phyloP scores from a whole-genome alignment of 768 basidiomycete species.

The Mrakia gelida region DNA sequence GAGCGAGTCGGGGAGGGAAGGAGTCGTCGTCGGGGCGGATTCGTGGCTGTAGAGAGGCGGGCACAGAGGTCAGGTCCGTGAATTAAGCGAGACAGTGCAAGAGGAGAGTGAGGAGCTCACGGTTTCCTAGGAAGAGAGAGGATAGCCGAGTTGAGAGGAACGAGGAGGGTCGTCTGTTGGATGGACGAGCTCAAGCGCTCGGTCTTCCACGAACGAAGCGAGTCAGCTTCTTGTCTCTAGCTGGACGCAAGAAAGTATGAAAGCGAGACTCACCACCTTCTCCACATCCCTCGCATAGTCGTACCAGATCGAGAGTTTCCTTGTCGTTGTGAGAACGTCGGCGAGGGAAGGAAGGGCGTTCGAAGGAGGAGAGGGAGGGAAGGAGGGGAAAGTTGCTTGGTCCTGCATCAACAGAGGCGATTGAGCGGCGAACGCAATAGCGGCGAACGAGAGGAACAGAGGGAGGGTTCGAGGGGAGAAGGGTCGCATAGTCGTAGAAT shows the following conservation, averaged over 20 bases:
- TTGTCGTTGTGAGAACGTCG: slow-evolving; percentile 19
- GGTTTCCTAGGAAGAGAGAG: slow-evolving; percentile 22
- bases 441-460: background rate
- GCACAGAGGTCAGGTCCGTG: no score
- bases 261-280: background rate
- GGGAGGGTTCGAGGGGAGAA: slow-evolving; percentile 1
- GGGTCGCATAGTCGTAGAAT: background rate
- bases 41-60: slow-evolving; percentile 11
- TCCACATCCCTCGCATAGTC: slow-evolving; percentile 17
- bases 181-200: background rate
- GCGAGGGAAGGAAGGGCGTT: background rate
- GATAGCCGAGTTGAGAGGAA: slow-evolving; percentile 26
- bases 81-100: no score
- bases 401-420: background rate
- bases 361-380: background rate
- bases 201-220: slow-evolving; percentile 2
- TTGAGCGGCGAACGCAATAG: background rate
- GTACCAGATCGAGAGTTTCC: slow-evolving; percentile 3
- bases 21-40: background rate
- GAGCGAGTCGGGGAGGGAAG: background rate
- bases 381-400: background rate
- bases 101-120: no score
- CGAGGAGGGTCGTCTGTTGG: slow-evolving; percentile 13
- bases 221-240: background rate
- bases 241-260: background rate